These are phyloP conservation scores for Ciborinia camelliae DNA, from an alignment of 2,329 filamentous ascomycete genomes.

Conservation along the genomic window DNA sequence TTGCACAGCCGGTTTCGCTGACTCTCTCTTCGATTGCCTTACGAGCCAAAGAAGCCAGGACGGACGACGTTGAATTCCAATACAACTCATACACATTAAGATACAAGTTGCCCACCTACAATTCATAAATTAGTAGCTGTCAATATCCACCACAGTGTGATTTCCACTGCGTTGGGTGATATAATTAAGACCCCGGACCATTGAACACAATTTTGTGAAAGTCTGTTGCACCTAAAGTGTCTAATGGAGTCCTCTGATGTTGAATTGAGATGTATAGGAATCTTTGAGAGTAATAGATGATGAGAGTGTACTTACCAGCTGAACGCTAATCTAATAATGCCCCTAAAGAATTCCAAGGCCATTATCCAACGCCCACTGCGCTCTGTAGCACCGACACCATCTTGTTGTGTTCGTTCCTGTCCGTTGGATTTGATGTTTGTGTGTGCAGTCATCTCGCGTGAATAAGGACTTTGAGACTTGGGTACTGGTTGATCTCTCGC, in stretches of 20 bases:
- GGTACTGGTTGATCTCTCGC: constrained; percentile 29
- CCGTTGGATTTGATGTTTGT: constrained; percentile 46
- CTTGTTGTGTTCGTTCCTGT: constrained; percentile 45
- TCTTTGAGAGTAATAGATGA: not conserved
- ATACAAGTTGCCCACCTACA: constrained; percentile 29
- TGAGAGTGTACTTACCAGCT: constrained; percentile 37
- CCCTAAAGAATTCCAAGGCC: constrained; percentile 70
- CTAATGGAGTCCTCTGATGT: not conserved
- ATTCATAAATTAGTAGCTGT: not conserved
- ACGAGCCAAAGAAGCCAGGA: constrained; percentile 54
- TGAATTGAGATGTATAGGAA: too few relatives aligned
- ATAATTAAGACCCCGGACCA: not conserved
- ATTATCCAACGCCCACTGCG: constrained; percentile 75
- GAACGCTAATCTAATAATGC: constrained; percentile 64
- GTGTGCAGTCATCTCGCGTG: constrained; percentile 66
- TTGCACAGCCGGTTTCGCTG: constrained; percentile 22
- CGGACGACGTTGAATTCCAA: constrained; percentile 62
- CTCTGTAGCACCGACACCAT: constrained; percentile 76
- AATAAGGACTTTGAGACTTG: constrained; percentile 59
- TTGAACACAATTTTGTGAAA: not conserved
- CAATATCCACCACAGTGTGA: not conserved
- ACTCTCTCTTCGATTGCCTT: constrained; percentile 31
- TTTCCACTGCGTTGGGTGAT: not conserved
- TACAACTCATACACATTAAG: constrained; percentile 46
- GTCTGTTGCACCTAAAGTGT: not conserved